Conservation (phyloP, 1,139 yeast species). For the Hyphopichia khmerensis region DNA sequence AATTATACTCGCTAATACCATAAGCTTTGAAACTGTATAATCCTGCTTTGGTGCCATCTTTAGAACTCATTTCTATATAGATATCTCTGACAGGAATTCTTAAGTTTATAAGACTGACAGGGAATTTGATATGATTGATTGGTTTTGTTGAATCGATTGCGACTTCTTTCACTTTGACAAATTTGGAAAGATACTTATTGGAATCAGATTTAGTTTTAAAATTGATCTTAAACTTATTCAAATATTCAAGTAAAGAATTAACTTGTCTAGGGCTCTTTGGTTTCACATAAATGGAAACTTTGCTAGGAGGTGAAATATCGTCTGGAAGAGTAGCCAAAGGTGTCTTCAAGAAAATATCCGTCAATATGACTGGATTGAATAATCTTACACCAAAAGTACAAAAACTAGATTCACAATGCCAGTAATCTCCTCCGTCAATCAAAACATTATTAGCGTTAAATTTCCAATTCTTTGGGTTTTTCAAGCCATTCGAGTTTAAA, state of each 20-base stretch:
- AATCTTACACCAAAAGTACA: slow-evolving; percentile 40
- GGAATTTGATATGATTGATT: slow-evolving; percentile 33
- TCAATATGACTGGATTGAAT: slow-evolving; percentile 31
- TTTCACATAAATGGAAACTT: slow-evolving; percentile 6
- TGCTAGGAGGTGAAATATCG: slow-evolving; percentile 7
- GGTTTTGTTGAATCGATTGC: slow-evolving; percentile 12
- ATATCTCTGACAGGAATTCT: slow-evolving; percentile 34
- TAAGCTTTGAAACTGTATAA: slow-evolving; percentile 33
- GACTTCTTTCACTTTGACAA: slow-evolving; percentile 31
- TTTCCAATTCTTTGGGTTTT: slow-evolving; percentile 25
- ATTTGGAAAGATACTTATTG: slow-evolving; percentile 30
- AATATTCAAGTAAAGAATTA: slow-evolving; percentile 14
- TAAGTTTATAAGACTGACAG: slow-evolving; percentile 34
- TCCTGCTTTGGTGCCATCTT: slow-evolving; percentile 17
- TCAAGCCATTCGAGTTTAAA: slow-evolving; percentile 20
- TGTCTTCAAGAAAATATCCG: slow-evolving; percentile 33
- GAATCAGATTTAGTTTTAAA: slow-evolving; percentile 2
- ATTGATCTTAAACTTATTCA: slow-evolving; percentile 16
- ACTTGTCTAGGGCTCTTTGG: slow-evolving; percentile 13
- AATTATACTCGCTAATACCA: slow-evolving; percentile 36
- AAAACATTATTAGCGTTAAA: slow-evolving; percentile 42
- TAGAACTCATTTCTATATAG: slow-evolving; percentile 30
- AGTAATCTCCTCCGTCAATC: slow-evolving; percentile 32
- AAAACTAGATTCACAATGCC: slow-evolving; percentile 30
- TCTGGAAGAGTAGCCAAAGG: slow-evolving; percentile 5